Evolutionary conservation across 345 rosid genomes (phyloP).

Genomic region (Salix viminalis): DNA sequence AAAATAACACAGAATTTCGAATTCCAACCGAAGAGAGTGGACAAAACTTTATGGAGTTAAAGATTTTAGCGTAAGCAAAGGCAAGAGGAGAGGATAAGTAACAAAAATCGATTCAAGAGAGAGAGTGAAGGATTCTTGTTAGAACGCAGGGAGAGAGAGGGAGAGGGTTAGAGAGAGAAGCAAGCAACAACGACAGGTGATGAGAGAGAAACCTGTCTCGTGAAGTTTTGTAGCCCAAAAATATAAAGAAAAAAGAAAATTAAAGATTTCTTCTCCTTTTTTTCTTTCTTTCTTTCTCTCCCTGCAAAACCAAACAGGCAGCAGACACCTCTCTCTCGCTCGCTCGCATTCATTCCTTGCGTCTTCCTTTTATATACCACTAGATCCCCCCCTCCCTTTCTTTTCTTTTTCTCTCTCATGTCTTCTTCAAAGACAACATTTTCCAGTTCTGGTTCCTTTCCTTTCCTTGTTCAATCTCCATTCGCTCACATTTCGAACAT

Average conservation of each 20-base stretch:
- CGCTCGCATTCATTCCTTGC: constrained; percentile 61
- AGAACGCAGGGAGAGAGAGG: background rate
- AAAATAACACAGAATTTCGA: too few relatives aligned
- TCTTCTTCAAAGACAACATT: constrained; percentile 25
- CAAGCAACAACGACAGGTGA: background rate
- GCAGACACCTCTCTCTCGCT: background rate
- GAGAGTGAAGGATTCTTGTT: background rate
- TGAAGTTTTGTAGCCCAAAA: constrained; percentile 24
- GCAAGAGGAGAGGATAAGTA: background rate
- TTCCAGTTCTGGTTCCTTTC: background rate
- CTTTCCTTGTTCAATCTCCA: background rate
- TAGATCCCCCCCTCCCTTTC: constrained; percentile 62
- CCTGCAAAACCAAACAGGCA: background rate
- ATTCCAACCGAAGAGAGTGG: too few relatives aligned
- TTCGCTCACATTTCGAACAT: constrained; percentile 38
- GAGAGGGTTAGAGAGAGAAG: constrained; percentile 4
- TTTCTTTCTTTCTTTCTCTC: background rate
- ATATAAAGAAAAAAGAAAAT: background rate
- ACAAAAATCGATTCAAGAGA: too few relatives aligned
- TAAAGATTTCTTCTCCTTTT: constrained; percentile 12
- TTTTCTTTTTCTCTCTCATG: constrained; percentile 20
- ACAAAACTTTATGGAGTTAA: background rate
- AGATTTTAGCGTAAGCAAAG: background rate
- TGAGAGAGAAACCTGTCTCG: constrained; percentile 26
- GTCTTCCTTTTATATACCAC: constrained; percentile 56